Base-by-base conservation (phyloP, 495 filamentous ascomycete genomes). In the Neurospora sp. region DNA sequence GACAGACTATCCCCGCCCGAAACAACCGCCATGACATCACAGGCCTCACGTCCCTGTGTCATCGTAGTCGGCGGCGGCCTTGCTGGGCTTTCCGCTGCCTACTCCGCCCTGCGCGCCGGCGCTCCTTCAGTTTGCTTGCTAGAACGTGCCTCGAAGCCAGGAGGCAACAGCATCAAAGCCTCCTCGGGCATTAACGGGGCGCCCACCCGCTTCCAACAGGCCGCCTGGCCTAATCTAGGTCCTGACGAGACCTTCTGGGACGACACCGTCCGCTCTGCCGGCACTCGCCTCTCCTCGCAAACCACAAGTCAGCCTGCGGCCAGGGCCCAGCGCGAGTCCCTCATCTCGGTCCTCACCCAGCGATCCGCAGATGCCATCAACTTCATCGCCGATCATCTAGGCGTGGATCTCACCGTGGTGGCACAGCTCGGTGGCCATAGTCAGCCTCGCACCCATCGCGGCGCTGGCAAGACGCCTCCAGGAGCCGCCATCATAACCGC, bases 101-200 rank as follows among this genome's bases (percentile, higher is more conserved):
- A 84, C 10, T 79, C 84, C 48, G 84, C 88, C 11, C 78, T 89
- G 6, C 68, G 74, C 6, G 81, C 83, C 31, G 82, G 82, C 35
- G 77, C 85, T 12, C 71, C 81, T 0, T 73, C 71, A 4, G 87
- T 90, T 4, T 76, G 77, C 40, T 76, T 90, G 69, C 79, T 90
- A n/a, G 87, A 90, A 68, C 82, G 86, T 8, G 81, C 83, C 11
- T 71, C 83, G 12, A 88, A 87, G 73, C 87, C 87, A 0, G 88
- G 88, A n/a, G 88, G 88, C 9, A 90, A 90, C 75, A 85, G 82
- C 76, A 88, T 89, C 78, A 90, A 90, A 75, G 88, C 88, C 1
- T 89, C 88, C 0, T 89, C 87, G 0, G 87, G 88, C 5, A 90
- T 90, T 79, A 90, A 89, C 75, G 88, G 87, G 8, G 86, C 87